Base-by-base conservation (phyloP, 140 eudicot species). In the Anethum foeniculum region DNA sequence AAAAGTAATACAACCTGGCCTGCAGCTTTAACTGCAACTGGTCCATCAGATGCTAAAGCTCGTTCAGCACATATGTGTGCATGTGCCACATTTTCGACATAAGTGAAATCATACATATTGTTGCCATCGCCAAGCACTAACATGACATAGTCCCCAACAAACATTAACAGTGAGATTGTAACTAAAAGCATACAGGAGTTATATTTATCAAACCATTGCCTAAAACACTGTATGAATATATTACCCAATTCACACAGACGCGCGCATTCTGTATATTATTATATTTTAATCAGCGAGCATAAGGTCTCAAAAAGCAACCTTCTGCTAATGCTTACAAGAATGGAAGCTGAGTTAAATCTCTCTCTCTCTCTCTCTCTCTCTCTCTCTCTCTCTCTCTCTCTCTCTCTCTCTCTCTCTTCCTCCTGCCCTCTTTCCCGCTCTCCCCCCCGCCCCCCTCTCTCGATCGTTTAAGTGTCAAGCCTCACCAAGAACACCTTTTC, bases 41-140 rank as follows among this genome's bases (percentile, higher is more conserved):
- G 60, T 54, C 90, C 96, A 28, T 85, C 89, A 77, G 97, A 91
- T 72, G 97, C 97, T 43, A 93, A 82, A 77, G 98, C 98, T 90
- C 98, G 89, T 87, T 94, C 97, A 60, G 98, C 98, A 85, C 98
- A 94, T 78, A 94, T 87, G 65, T 94, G 98, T 54, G 97, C 98
- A 90, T 94, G 98, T 79, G 96, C 98, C 85, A 92, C 98, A 85
- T 94, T 93, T 86, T 91, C 98, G 60, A 93, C 98, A 62, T 90
- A 93, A 44, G 98, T 93, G 84, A 90, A 90, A 79, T 93, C 98
- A 85, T 91, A 93, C 92, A 93, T 68, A 87, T 90, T 93, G 79
- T 91, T 91, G 28, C 98, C 98, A 82, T 90, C 85, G 62, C 98
- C 98, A 69, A 93, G 56, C 78, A 44, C 25, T 74, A 74, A 23